Evolutionary conservation across 345 rosid species (phyloP).

Genomic region (Acer negundo): DNA sequence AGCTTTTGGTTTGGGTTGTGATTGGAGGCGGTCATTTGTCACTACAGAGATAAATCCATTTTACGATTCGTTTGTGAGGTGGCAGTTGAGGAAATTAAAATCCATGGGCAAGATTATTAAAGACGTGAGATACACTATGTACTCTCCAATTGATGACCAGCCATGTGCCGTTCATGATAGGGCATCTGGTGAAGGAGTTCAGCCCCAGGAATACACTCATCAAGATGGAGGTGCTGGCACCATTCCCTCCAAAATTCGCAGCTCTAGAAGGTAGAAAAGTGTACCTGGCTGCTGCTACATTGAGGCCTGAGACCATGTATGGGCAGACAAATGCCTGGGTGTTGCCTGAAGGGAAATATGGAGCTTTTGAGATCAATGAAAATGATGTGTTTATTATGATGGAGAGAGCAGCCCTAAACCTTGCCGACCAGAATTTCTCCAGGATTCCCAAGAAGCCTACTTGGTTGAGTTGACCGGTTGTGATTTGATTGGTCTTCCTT

Average conservation of each 20-base stretch:
- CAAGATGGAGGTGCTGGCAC: slow-evolving; percentile 80
- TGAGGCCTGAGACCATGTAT: slow-evolving; percentile 98
- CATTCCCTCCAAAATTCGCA: slow-evolving; percentile 66
- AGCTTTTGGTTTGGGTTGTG: slow-evolving; percentile 90
- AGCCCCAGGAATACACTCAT: slow-evolving; percentile 93
- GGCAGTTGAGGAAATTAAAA: slow-evolving; percentile 93
- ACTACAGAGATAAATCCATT: slow-evolving; percentile 83
- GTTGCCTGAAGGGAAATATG: slow-evolving; percentile 88
- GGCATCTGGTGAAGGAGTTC: slow-evolving; percentile 93
- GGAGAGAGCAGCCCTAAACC: slow-evolving; percentile 82
- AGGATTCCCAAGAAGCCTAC: slow-evolving; percentile 67
- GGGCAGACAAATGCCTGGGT: slow-evolving; percentile 99
- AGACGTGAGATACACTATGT: slow-evolving; percentile 78
- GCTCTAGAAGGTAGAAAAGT: slow-evolving; percentile 73
- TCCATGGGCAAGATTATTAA: slow-evolving; percentile 87
- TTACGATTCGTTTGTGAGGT: slow-evolving; percentile 75
- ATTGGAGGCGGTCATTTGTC: slow-evolving; percentile 91
- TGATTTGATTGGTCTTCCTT: slow-evolving; percentile 85
- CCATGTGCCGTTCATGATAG: slow-evolving; percentile 98
- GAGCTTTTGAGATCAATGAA: slow-evolving; percentile 87
- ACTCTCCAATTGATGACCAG: slow-evolving; percentile 92
- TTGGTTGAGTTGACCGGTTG: slow-evolving; percentile 76
- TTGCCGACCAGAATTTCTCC: slow-evolving; percentile 83
- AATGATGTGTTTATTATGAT: slow-evolving; percentile 74
- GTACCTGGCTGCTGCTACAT: slow-evolving; percentile 82